These are phyloP conservation scores for Ustanciosporium gigantosporum DNA, from an alignment of 1,284 basidiomycete species.

Conservation along the genomic window DNA sequence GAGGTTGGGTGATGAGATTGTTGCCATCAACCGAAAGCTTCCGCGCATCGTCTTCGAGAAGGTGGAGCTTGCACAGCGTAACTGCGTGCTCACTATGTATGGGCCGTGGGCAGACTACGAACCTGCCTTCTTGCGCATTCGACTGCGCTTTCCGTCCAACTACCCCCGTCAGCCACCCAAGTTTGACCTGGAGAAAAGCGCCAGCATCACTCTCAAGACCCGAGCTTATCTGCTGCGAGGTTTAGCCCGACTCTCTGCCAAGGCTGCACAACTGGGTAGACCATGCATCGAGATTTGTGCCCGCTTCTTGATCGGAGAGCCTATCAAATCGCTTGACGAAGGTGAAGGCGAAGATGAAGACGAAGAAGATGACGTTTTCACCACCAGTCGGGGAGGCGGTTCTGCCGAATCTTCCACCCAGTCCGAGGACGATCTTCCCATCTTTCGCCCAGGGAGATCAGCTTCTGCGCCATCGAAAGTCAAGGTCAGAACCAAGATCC, in stretches of 20 bases:
- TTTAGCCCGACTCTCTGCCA: slow-evolving; percentile 23
- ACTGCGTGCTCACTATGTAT: slow-evolving; percentile 49
- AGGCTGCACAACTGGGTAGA: slow-evolving; percentile 11
- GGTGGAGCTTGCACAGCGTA: slow-evolving; percentile 48
- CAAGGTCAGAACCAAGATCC: slow-evolving; percentile 17
- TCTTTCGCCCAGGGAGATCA: slow-evolving; percentile 9
- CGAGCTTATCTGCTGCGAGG: slow-evolving; percentile 48
- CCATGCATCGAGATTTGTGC: slow-evolving; percentile 46
- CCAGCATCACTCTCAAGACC: slow-evolving; percentile 49
- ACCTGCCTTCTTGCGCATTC: slow-evolving; percentile 51
- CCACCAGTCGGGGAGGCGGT: slow-evolving; percentile 7
- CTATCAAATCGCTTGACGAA: slow-evolving; percentile 35
- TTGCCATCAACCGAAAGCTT: slow-evolving; percentile 44
- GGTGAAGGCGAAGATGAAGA: slow-evolving; percentile 5
- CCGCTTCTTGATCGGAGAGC: slow-evolving; percentile 46
- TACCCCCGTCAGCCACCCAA: slow-evolving; percentile 49
- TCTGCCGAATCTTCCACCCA: slow-evolving; percentile 11
- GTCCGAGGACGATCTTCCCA: slow-evolving; percentile 10
- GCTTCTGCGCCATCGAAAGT: neutral
- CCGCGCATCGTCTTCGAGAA: slow-evolving; percentile 47
- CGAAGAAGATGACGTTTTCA: slow-evolving; percentile 6
- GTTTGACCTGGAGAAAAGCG: slow-evolving; percentile 55
- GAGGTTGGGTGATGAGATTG: slow-evolving; percentile 43
- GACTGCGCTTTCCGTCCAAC: slow-evolving; percentile 42
- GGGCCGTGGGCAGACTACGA: slow-evolving; percentile 55